Base-by-base conservation (phyloP, 495 filamentous ascomycete genomes). In the Opeltia flavorubescens region DNA sequence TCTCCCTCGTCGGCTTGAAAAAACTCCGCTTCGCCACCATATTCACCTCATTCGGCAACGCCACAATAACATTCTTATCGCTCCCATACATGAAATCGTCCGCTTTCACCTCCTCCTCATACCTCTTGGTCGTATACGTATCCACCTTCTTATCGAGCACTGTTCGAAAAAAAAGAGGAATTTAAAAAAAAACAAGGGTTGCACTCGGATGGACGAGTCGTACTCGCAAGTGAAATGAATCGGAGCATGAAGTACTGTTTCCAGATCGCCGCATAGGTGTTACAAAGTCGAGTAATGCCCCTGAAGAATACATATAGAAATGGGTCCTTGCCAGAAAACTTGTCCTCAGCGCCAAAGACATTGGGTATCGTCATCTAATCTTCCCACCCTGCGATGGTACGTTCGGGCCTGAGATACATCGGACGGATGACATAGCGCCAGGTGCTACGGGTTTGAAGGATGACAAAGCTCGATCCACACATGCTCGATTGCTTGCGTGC, bases 1-100 rank as follows among this genome's bases (percentile, higher is more conserved):
- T 94, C 72, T 98, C 88, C 31, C 91, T 70, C 4, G 91, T 95
- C 2, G 89, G 86, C 64, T 75, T 81, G 73, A 83, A 84, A 59
- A 98, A 77, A 52, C 75, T 77, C 51, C 78, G 71, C 63, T 85
- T 86, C 38, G 78, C 80, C 18, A 96, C 84, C 89, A 95, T 95
- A 62, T 95, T 89, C 50, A 98, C 89, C 64, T 95, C 88, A 59
- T 98, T 94, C 4, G 91, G 88, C 50, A 96, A 66, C 2, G 91
- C 91, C 20, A 98, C 89, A 58, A 98, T 94, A 50, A 98, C 84
- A 55, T 94, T 94, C 74, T 94, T 94, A 60, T 98, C 91, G 9
- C 79, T 85, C 26, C 89, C 89, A 55, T 88, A 98, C 53, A 86
- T 84, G 80, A 98, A 98, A 60, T 98, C 93, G 59, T 98, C 93